A percentile compares a stretch with the other conserved stretches of the same genome.
Conservation (phyloP, 495 filamentous ascomycete species). For the Lophiotrema nucula region DNA sequence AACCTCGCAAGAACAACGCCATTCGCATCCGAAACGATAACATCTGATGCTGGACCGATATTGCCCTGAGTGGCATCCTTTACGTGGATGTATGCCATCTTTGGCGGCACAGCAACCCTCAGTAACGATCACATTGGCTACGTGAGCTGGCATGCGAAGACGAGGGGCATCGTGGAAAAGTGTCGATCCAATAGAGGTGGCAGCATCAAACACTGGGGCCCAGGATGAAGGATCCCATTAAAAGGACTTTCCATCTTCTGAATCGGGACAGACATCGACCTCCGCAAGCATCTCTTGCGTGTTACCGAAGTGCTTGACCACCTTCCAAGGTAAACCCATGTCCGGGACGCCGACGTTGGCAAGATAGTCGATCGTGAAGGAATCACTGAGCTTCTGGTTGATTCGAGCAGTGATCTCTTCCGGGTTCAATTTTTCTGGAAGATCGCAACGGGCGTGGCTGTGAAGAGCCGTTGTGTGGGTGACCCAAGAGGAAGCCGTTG, state of each 20-base stretch:
- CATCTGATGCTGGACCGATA: slow-evolving; percentile 6
- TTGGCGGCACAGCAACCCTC: slow-evolving; percentile 17
- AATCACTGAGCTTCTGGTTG: slow-evolving; percentile 21
- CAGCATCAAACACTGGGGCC: slow-evolving; percentile 49
- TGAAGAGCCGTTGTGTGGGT: background rate
- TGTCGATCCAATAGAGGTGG: slow-evolving; percentile 49
- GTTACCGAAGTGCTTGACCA: slow-evolving; percentile 45
- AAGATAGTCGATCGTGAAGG: slow-evolving; percentile 47
- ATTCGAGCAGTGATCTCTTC: slow-evolving; percentile 20
- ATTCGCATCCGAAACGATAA: slow-evolving; percentile 34
- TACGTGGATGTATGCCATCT: slow-evolving; percentile 37
- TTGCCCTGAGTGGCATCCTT: slow-evolving; percentile 19
- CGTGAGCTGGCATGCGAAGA: slow-evolving; percentile 40
- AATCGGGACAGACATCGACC: slow-evolving; percentile 39
- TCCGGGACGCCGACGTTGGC: slow-evolving; percentile 43
- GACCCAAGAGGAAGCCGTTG: background rate
- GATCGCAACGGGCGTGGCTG: background rate
- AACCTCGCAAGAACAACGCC: slow-evolving; percentile 39
- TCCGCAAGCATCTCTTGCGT: slow-evolving; percentile 46
- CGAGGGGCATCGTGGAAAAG: slow-evolving; percentile 45
- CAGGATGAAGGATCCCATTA: slow-evolving; percentile 43
- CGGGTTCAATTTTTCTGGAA: slow-evolving; percentile 31
- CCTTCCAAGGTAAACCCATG: slow-evolving; percentile 50
- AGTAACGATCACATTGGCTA: slow-evolving; percentile 29
- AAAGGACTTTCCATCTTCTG: background rate